Base-by-base conservation (phyloP, 352 stramenopile genomes). In the Globisporangium radiosum region DNA sequence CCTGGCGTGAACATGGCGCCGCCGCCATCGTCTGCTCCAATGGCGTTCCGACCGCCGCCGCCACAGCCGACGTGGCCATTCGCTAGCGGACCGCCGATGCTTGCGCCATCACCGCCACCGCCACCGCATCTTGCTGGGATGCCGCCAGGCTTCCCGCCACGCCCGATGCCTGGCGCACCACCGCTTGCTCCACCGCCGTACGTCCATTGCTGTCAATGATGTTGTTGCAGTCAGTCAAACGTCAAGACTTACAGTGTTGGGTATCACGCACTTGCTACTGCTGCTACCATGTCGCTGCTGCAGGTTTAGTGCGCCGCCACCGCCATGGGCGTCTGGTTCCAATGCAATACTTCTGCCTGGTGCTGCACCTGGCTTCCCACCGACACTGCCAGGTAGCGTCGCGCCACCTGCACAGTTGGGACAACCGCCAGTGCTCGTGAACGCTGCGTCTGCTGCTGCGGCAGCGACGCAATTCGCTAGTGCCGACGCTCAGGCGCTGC, bases 21-120 rank as follows among this genome's bases (percentile, higher is more conserved):
- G 42, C 42, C 42, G 7, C n/a, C n/a, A n/a, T n/a, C n/a, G n/a
- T n/a, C n/a, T n/a, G 45, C 9, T 8, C 25, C 45, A 11, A 50
- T 50, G 45, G 65, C 61, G 44, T 74, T 72, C 7, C 66, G 66
- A 2, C 63, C 60, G 7, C 73, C 68, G 43, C 72, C 70, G 9
- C 68, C 69, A 14, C 67, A 67, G 47, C 66, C 59, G 0, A n/a
- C n/a, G n/a, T 82, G 76, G 48, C 57, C 65, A 62, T 59, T 60
- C 10, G 51, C 42, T 1, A 17, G 51, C 36, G 69, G 70, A 60
- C 64, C 71, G 37, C 75, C 86, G 62, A 78, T 88, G 63, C 64
- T 44, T 44, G 39, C 39, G 39, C 39, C 39, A 44, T 10, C 39
- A 10, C 39, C 59, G 56, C 2, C 57, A 14, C 38, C 44, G 33